Evolutionary conservation across 2,329 filamentous ascomycete species (phyloP).

Genomic region (Neonectria punicea): DNA sequence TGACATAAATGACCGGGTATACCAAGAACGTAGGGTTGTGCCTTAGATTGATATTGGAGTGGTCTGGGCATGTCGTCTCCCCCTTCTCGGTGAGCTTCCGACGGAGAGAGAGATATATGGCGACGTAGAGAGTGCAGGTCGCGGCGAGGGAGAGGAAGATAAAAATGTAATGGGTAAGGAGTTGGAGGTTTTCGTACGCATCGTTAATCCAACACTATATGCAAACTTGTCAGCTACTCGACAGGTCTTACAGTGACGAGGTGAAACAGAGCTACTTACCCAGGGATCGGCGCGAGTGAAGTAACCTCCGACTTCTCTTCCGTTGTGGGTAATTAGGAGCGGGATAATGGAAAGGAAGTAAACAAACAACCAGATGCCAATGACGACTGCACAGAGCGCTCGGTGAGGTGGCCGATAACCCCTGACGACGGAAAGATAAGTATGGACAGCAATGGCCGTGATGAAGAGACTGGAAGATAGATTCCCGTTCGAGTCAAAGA

Average conservation of each 20-base stretch:
- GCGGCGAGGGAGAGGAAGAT: slow-evolving; percentile 59
- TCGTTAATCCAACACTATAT: slow-evolving; percentile 70
- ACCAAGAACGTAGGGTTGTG: slow-evolving; percentile 67
- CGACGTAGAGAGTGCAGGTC: slow-evolving; percentile 51
- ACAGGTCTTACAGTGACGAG: not conserved
- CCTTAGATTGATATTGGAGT: slow-evolving; percentile 23
- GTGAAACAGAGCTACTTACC: slow-evolving; percentile 50
- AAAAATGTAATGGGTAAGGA: slow-evolving; percentile 72
- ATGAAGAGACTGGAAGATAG: slow-evolving; percentile 74
- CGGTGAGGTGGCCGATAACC: slow-evolving; percentile 62
- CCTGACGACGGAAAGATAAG: slow-evolving; percentile 70
- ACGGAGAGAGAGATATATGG: slow-evolving; percentile 52
- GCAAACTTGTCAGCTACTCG: too few relatives aligned
- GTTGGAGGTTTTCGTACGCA: slow-evolving; percentile 62
- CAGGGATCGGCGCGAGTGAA: slow-evolving; percentile 73
- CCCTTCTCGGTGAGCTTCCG: slow-evolving; percentile 24
- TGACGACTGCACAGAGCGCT: slow-evolving; percentile 61
- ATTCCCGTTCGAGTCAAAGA: slow-evolving; percentile 74
- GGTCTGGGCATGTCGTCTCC: not conserved
- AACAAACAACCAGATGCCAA: slow-evolving; percentile 65
- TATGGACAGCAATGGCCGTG: slow-evolving; percentile 72
- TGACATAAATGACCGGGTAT: slow-evolving; percentile 74
- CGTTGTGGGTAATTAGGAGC: slow-evolving; percentile 54
- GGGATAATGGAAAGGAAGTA: slow-evolving; percentile 65
- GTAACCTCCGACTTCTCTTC: slow-evolving; percentile 53